Base-by-base conservation (phyloP, 2,329 filamentous ascomycete species). In the Alternaria arborescens region DNA sequence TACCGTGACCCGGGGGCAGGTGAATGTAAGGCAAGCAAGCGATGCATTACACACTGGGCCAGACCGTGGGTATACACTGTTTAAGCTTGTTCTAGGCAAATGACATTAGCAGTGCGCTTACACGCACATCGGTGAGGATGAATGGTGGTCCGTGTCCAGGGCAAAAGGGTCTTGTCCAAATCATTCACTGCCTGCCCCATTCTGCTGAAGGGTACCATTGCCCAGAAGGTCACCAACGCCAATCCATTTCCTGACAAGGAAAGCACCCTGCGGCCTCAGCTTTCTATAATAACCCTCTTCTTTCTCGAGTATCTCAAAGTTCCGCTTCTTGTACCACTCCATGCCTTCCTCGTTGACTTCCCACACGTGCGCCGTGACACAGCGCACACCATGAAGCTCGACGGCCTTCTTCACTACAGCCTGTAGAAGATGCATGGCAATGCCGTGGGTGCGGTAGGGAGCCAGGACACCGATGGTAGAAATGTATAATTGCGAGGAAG, bases 351-450 rank as follows among this genome's bases (percentile, higher is more conserved):
- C 80, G 57, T 89, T 89, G 22, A 82, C 84, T 66, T 88, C 86
- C 82, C 88, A 89, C 1, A 89, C 87, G 74, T 90, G 88, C 11
- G 88, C 88, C 3, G 85, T 87, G 20, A 89, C 82, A 14, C 78
- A 80, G 11, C 75, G 76, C 26, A 86, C 82, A 26, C 82, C 81
- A 63, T 87, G 84, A 56, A 83, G 78, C 32, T 80, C 78, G 5
- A 84, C 80, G 10, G 65, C 84, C 78, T 74, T 86, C 80, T 64
- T 82, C 69, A 67, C 79, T 72, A 84, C 66, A 2, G 65, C 64
- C 5, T 78, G 70, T 8, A 90, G 78, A 26, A 89, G 77, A 18
- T 84, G 81, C 11, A 84, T 81, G 3, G 87, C 88, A 24, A 89
- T 81, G 0, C 87, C 87, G 59, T 84, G 80, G 1, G 80, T 77